Evolutionary conservation across 2,329 filamentous ascomycete genomes (phyloP).

Genomic region (Diplodia seriata): DNA sequence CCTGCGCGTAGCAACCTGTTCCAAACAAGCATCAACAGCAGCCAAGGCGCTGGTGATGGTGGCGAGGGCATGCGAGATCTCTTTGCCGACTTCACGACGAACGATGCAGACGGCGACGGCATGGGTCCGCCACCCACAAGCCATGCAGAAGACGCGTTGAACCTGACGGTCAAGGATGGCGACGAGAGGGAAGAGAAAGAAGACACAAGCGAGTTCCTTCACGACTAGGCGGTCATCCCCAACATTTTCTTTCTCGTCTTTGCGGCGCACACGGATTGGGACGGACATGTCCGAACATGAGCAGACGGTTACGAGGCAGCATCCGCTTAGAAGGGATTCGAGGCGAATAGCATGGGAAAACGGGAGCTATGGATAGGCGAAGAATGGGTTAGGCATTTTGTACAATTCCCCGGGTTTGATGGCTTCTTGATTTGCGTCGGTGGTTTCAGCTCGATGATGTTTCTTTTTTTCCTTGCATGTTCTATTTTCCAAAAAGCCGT

Average conservation of each 20-base stretch:
- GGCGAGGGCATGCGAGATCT: constrained; percentile 25
- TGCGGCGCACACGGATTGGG: constrained; percentile 28
- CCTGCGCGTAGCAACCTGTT: constrained; percentile 46
- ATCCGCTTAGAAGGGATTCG: constrained; percentile 4
- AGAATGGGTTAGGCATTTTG: constrained; percentile 4
- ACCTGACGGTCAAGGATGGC: constrained; percentile 45
- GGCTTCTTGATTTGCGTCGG: constrained; percentile 29
- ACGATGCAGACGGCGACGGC: constrained; percentile 29
- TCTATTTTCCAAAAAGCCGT: neutral
- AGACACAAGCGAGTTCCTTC: constrained; percentile 24
- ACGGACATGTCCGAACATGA: constrained; percentile 1
- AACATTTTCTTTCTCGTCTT: constrained; percentile 19
- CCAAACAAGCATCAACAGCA: constrained; percentile 45
- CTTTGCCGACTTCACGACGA: constrained; percentile 32
- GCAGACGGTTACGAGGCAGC: neutral
- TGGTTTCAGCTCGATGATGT: neutral
- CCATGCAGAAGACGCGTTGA: constrained; percentile 48
- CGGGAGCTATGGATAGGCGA: constrained; percentile 25
- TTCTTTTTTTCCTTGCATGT: constrained; percentile 22
- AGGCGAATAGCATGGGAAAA: constrained; percentile 17
- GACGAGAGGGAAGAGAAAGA: constrained; percentile 28
- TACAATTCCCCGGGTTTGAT: constrained; percentile 20
- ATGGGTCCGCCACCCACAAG: constrained; percentile 35
- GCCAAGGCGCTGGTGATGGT: constrained; percentile 36
- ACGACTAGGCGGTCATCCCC: constrained; percentile 11